Conservation (phyloP, 345 rosid species). For the Kandelia obovata region DNA sequence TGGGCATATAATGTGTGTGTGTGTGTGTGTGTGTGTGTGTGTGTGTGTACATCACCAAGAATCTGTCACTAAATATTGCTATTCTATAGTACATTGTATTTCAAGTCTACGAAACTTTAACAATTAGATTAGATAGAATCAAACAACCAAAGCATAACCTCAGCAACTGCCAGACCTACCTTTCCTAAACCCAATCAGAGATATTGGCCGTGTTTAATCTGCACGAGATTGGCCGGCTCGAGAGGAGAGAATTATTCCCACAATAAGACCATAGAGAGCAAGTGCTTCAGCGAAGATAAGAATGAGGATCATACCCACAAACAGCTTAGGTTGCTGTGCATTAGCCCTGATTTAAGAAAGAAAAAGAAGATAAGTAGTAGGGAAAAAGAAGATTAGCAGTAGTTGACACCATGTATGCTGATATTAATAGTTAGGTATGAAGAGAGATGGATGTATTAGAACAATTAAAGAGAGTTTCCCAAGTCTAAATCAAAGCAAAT, state of each 20-base stretch:
- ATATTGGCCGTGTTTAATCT: background rate
- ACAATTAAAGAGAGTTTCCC: background rate
- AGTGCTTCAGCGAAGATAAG: constrained; percentile 1
- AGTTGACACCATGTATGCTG: background rate
- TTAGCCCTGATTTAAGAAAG: background rate
- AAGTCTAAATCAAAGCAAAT: background rate
- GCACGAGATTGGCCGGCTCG: background rate
- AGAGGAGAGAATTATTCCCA: background rate
- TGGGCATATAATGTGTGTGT: background rate
- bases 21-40: too few relatives aligned
- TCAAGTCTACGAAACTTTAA: constrained; percentile 1
- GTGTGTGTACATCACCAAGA: too few relatives aligned
- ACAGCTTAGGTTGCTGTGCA: constrained; percentile 2
- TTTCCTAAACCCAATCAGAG: background rate
- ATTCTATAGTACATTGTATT: background rate
- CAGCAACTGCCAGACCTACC: constrained; percentile 1
- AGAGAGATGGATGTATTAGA: background rate
- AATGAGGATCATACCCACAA: background rate
- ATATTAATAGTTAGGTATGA: background rate
- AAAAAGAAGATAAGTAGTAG: too few relatives aligned
- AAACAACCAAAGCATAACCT: background rate
- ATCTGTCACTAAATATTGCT: background rate
- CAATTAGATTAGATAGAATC: background rate
- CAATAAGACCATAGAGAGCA: constrained; percentile 3
- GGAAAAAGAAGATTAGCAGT: background rate